Evolutionary conservation across 2,329 filamentous ascomycete genomes (phyloP), one percentile per base, ranked within the genome.

Genomic region (Paraconiothyrium sp.): DNA sequence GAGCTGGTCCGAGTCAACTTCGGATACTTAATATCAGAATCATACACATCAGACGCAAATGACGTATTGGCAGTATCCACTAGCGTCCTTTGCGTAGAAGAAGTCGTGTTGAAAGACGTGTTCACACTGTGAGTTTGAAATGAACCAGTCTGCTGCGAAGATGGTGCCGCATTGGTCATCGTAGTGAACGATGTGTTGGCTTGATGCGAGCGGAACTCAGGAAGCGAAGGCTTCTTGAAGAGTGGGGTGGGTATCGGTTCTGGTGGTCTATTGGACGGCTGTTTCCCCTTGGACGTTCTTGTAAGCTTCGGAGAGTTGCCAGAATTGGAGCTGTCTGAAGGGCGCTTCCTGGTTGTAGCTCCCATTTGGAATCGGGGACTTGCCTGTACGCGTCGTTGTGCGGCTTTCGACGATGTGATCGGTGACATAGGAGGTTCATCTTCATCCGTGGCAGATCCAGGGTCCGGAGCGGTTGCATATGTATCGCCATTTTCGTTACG

Each of bases 391-490:
- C 67, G 67, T 57, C 68, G 59, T 47, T 64, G 57, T 11, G 65
- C 65, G 13, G 74, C 66, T 27, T 61, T 66, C 1, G 68, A 67
- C 16, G 67, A 69, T 10, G 62, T 49, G 5, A 69, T 71, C 39
- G 72, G 70, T 3, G 73, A 75, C 16, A 60, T 70, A 20, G 71
- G 68, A 55, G 71, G 34, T 69, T 74, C 70, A 8, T 77, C 73
- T 16, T 71, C 72, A 35, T 76, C 75, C 2, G 76, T 78, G 1
- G 72, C 64, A 6, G 72, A 75, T 1, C 71, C 76, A 55, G 68
- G 67, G 24, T 72, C 67, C 5, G 58, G 54, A 14, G 65, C 63
- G 5, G 67, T 65, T 3, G 62, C 57, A 56, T 66, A 35, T 1
- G 69, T 65, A 1, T 67, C 57, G 10, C 60, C 43, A 7, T 66